Evolutionary conservation across 83 land plant genomes (phyloP), one percentile per base, ranked within the genome.

Genomic region (Diphasiastrum complanatum): DNA sequence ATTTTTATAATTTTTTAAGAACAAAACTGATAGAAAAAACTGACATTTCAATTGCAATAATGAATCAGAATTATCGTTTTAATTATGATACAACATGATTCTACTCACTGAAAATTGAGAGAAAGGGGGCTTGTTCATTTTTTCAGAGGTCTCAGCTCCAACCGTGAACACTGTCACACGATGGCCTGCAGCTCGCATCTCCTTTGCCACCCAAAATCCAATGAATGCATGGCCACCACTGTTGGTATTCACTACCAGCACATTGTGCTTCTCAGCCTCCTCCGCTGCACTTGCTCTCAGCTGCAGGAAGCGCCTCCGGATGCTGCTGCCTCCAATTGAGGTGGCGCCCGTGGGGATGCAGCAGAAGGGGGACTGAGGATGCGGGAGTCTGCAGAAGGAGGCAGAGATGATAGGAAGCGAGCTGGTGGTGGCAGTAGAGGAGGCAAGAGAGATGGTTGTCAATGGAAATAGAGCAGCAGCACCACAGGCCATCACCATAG

Each of bases 201-300:
- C 82, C 66, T 79, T 83, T 27, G 89, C 96, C 16, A 89, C 66
- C 75, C 84, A 86, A 74, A 95, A 95, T 2, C 99, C 99, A 58
- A 95, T 95, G 29, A 95, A 78, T 1, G 96, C 92, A 62, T 95
- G 99, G n/a, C 97, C 96, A 12, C 99, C 99, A 45, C 96, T 81
- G 79, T 95, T 82, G 28, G 99, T 86, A 72, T 89, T 95, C 61
- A 95, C 83, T 12, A 95, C 79, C 46, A 95, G 77, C n/a, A 95
- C 99, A 52, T 84, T 84, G 83, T 89, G 83, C 76, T 78, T 79
- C 68, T 61, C 60, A 4, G 14, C 50, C 59, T 73, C 1, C 45
- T 61, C 32, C 31, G 66, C 33, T 2, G 75, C 43, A 54, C 65
- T 26, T 38, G 54, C 46, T 77, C 75, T 35, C 55, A 12, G 49